Evolutionary conservation across 2,329 filamentous ascomycete species (phyloP).

Genomic region (Trichoderma sp.): DNA sequence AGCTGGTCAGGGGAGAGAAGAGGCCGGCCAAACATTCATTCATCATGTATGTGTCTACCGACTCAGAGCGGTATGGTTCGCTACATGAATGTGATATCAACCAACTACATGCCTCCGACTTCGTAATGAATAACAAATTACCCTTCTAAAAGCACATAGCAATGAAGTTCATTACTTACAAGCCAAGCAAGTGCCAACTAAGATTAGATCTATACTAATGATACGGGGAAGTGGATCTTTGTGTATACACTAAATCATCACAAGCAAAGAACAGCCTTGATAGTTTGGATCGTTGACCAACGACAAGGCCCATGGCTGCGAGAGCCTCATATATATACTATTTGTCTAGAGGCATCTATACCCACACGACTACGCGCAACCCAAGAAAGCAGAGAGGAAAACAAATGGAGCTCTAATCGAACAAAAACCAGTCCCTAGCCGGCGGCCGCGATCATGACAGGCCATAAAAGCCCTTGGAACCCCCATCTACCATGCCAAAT

Average conservation of each 20-base stretch:
- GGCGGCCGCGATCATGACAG: background rate
- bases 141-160: background rate
- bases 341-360: conserved; percentile 23
- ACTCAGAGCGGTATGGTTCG: too few species aligned
- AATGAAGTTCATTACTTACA: background rate
- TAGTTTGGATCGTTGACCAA: background rate
- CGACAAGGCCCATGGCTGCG: background rate
- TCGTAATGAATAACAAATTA: background rate
- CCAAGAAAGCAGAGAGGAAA: background rate
- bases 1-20: too few species aligned
- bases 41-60: too few species aligned
- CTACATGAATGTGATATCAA: too few species aligned
- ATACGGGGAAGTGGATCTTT: conserved; percentile 7
- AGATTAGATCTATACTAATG: background rate
- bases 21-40: too few species aligned
- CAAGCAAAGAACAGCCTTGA: background rate
- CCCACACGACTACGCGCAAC: background rate
- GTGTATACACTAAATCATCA: background rate
- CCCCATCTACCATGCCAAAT: conserved; percentile 13
- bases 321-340: background rate
- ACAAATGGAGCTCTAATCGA: background rate
- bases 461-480: background rate
- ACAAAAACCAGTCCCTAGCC: background rate
- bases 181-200: background rate
- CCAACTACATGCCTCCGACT: background rate